Percentiles rank a stretch among this genome's conserved stretches.
Evolutionary conservation across 23 red algal species (phyloP).

Genomic region (Gracilaria vermiculophylla): DNA sequence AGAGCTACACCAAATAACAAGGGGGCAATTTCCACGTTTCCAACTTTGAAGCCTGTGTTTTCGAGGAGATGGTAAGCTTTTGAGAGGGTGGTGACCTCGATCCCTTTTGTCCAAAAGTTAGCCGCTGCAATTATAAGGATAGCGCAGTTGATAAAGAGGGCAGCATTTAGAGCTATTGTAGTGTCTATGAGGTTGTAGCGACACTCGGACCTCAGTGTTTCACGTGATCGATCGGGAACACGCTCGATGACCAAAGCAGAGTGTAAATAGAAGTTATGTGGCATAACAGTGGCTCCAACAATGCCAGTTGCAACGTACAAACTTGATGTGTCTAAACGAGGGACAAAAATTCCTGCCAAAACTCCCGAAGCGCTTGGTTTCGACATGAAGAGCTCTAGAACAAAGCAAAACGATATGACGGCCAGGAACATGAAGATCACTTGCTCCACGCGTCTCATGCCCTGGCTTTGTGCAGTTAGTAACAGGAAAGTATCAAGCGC

Average conservation of each 20-base stretch:
- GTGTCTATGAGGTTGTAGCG: slow-evolving; percentile 85
- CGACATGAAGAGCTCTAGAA: slow-evolving; percentile 85
- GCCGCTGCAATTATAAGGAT: slow-evolving; percentile 74
- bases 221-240: slow-evolving; percentile 56
- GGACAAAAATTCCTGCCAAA: slow-evolving; percentile 61
- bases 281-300: slow-evolving; percentile 96
- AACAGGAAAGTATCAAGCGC: slow-evolving; percentile 86
- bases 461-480: slow-evolving; percentile 69
- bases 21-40: slow-evolving; percentile 63
- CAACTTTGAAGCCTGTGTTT: slow-evolving; percentile 67
- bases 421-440: slow-evolving; percentile 77
- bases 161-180: slow-evolving; percentile 58
- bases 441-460: slow-evolving; percentile 85
- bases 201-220: slow-evolving; percentile 64
- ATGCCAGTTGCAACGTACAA: slow-evolving; percentile 83
- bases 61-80: slow-evolving; percentile 89
- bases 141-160: slow-evolving; percentile 76
- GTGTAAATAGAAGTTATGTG: slow-evolving; percentile 97
- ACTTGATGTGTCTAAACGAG: slow-evolving; percentile 61
- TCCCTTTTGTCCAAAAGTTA: slow-evolving; percentile 58
- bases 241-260: slow-evolving; percentile 92
- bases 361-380: slow-evolving; percentile 44
- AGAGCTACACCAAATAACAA: slow-evolving; percentile 78
- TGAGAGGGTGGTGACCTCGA: slow-evolving; percentile 88
- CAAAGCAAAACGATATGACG: slow-evolving; percentile 80